These are phyloP conservation scores for Leptographium radiaticola DNA, from an alignment of 2,329 filamentous ascomycete species.

Conservation along the genomic window DNA sequence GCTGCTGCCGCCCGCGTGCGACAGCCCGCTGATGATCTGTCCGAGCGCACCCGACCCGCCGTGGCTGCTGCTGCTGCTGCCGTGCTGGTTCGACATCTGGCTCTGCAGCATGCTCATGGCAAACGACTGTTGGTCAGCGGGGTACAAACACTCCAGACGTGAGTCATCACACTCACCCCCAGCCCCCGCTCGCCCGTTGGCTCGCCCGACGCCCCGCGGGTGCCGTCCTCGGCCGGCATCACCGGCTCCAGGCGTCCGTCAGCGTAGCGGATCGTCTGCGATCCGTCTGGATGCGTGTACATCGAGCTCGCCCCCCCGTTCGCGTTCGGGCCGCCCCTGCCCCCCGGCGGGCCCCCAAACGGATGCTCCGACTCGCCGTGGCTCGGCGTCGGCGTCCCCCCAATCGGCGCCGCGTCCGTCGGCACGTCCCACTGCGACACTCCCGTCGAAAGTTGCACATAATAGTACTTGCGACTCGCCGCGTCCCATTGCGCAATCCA, in stretches of 20 bases:
- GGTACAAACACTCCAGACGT: too few species aligned
- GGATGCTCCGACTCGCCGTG: conserved; percentile 42
- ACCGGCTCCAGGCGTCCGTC: conserved; percentile 50
- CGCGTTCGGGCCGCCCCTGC: conserved; percentile 1
- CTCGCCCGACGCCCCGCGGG: conserved; percentile 26
- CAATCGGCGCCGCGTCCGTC: conserved; percentile 47
- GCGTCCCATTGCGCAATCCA: conserved; percentile 62
- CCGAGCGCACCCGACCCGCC: conserved; percentile 29
- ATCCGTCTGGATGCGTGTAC: conserved; percentile 48
- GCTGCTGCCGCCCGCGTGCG: conserved; percentile 7
- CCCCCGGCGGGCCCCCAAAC: conserved; percentile 36
- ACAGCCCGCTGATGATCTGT: conserved; percentile 31
- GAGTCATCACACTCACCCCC: conserved; percentile 40
- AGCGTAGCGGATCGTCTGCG: conserved; percentile 45
- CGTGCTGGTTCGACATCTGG: conserved; percentile 31
- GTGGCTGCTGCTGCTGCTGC: conserved; percentile 19
- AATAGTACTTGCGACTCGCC: conserved; percentile 52
- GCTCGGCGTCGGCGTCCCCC: conserved; percentile 38
- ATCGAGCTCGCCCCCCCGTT: conserved; percentile 22
- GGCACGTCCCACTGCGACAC: conserved; percentile 64
- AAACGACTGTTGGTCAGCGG: conserved; percentile 36
- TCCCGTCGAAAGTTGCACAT: conserved; percentile 59
- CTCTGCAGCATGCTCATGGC: conserved; percentile 43
- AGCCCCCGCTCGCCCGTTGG: conserved; percentile 41
- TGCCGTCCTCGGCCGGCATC: conserved; percentile 26